Percentiles rank a stretch among this genome's conserved stretches.
Conservation (phyloP, 2,329 filamentous ascomycete genomes). For the Xylaria arbuscula region DNA sequence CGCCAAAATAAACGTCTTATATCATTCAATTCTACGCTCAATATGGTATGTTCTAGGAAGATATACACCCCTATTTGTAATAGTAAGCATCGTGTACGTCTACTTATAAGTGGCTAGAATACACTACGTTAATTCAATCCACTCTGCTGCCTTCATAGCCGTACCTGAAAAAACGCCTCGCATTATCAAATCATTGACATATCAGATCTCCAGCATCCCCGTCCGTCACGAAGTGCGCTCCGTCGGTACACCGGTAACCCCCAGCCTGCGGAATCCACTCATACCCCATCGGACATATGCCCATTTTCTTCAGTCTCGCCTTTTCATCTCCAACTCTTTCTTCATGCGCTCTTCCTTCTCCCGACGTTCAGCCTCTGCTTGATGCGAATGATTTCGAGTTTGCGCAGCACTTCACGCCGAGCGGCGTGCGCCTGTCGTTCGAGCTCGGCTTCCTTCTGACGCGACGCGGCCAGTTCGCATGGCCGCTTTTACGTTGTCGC, state of each 20-base stretch:
- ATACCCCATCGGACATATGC: conserved; percentile 67
- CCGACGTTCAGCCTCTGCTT: conserved; percentile 28
- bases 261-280: conserved; percentile 41
- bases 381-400: conserved; percentile 35
- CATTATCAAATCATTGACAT: conserved; percentile 4
- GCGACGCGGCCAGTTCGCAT: too few relatives aligned
- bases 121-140: not conserved
- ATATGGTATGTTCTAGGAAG: not conserved
- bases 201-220: conserved; percentile 20
- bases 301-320: conserved; percentile 63
- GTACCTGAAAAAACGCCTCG: not conserved
- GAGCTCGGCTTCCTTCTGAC: too few relatives aligned
- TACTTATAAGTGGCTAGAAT: not conserved
- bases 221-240: conserved; percentile 40
- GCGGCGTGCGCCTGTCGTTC: conserved; percentile 11
- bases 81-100: too few relatives aligned
- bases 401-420: conserved; percentile 36
- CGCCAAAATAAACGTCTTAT: too few relatives aligned
- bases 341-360: conserved; percentile 54
- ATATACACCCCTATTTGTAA: not conserved
- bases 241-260: conserved; percentile 42
- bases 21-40: not conserved
- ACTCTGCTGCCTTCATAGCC: not conserved
- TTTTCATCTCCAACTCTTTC: conserved; percentile 58
- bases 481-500: too few relatives aligned